Evolutionary conservation across 495 filamentous ascomycete genomes (phyloP).

Genomic region (Penicillium canescens): DNA sequence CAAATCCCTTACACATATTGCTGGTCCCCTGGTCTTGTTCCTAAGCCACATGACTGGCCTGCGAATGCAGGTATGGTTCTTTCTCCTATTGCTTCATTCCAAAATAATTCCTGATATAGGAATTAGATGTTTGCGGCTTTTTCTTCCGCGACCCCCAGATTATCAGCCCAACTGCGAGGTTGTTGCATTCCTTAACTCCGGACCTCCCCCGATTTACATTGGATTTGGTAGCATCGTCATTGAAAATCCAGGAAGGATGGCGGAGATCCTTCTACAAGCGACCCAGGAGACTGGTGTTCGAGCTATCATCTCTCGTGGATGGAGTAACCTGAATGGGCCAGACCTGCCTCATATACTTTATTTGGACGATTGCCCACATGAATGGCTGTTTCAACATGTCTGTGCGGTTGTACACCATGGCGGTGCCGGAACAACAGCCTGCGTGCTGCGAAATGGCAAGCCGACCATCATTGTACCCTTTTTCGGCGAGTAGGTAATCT

Average conservation of each 20-base stretch:
- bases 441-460: constrained; percentile 50
- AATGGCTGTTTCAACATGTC: constrained; percentile 64
- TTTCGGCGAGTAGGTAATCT: constrained; percentile 53
- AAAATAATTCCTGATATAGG: background rate
- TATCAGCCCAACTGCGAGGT: no score
- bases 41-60: constrained; percentile 14
- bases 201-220: constrained; percentile 58
- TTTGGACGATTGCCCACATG: constrained; percentile 59
- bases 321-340: constrained; percentile 50
- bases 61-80: background rate
- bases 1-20: constrained; percentile 17
- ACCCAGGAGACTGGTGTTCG: constrained; percentile 45
- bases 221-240: constrained; percentile 67
- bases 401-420: constrained; percentile 59
- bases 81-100: background rate
- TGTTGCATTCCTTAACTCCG: constrained; percentile 45
- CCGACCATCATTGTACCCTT: constrained; percentile 62
- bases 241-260: constrained; percentile 53
- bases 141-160: constrained; percentile 4
- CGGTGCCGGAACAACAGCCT: constrained; percentile 64
- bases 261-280: constrained; percentile 49
- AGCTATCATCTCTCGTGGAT: constrained; percentile 60
- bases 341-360: constrained; percentile 46
- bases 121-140: background rate
- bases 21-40: constrained; percentile 13